Conservation (phyloP, 345 rosid species). For the Corymbia maculata region DNA sequence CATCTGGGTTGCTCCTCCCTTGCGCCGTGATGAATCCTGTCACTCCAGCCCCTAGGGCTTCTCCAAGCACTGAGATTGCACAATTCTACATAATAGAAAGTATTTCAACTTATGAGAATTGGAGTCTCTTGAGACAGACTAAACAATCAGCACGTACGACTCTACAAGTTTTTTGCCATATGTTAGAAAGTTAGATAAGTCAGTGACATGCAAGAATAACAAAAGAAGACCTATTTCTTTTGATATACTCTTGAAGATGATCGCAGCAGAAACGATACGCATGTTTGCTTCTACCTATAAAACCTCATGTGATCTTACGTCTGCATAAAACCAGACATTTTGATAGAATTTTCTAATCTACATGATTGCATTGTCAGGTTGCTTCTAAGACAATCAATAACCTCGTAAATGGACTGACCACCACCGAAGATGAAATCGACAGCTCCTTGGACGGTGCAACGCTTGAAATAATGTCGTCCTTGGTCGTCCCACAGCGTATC, state of each 20-base stretch:
- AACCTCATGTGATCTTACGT: not conserved
- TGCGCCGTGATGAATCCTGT: slow-evolving; percentile 51
- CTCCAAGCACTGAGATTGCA: slow-evolving; percentile 36
- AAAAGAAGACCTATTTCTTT: not conserved
- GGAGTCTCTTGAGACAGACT: too few species aligned
- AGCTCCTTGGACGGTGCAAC: slow-evolving; percentile 30
- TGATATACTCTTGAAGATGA: not conserved
- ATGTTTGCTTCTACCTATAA: not conserved
- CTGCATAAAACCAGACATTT: not conserved
- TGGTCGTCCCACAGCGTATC: slow-evolving; percentile 30
- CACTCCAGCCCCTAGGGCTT: slow-evolving; percentile 12
- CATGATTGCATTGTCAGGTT: not conserved
- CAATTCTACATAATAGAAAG: slow-evolving; percentile 18
- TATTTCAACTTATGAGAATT: not conserved
- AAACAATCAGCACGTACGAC: not conserved
- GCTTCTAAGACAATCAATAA: not conserved
- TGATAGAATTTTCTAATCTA: not conserved
- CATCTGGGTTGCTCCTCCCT: slow-evolving; percentile 24
- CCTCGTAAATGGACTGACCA: slow-evolving; percentile 37
- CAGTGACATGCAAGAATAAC: not conserved
- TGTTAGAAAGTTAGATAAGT: not conserved
- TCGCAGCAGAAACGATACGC: not conserved
- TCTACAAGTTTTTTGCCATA: not conserved
- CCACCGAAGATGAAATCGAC: slow-evolving; percentile 38
- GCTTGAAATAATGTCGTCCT: slow-evolving; percentile 26